phyloP scores from a whole-genome alignment of 1,284 basidiomycete genomes.

The Ganoderma sp. region DNA sequence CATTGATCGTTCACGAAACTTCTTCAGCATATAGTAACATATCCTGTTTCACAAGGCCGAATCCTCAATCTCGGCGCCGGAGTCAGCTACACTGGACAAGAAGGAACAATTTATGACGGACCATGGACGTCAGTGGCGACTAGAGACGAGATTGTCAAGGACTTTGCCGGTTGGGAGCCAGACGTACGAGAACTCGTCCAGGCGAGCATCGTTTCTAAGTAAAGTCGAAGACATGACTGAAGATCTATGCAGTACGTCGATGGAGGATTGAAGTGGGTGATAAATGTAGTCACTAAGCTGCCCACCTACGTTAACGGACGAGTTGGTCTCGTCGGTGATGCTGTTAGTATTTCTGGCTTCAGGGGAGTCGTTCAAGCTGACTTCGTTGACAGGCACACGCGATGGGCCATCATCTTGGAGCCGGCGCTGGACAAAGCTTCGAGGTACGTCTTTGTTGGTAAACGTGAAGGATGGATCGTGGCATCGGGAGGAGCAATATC shows the following conservation, averaged over 20 bases:
- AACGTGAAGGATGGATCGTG: neutral
- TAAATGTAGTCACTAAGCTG: conserved; percentile 34
- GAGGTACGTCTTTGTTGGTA: conserved; percentile 34
- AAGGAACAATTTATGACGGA: conserved; percentile 36
- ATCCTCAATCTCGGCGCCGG: conserved; percentile 37
- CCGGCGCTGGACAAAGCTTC: conserved; percentile 47
- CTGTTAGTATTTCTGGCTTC: conserved; percentile 33
- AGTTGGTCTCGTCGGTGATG: conserved; percentile 40
- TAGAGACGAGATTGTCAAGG: conserved; percentile 32
- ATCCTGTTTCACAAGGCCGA: conserved; percentile 24
- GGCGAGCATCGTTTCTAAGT: neutral
- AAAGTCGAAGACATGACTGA: conserved; percentile 33
- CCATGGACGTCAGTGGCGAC: conserved; percentile 35
- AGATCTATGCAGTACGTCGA: conserved; percentile 34
- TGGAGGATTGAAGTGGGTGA: conserved; percentile 34
- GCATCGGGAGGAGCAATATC: neutral
- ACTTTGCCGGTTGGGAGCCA: conserved; percentile 38
- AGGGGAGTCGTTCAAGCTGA: neutral
- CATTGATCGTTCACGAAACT: neutral
- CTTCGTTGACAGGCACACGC: conserved; percentile 16
- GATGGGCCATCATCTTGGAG: conserved; percentile 44
- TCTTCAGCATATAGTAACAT: conserved; percentile 24
- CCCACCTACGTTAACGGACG: conserved; percentile 34
- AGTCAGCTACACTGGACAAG: conserved; percentile 28
- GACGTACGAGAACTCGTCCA: conserved; percentile 34